Evolutionary conservation across 2,329 filamentous ascomycete species (phyloP).

Genomic region (Fusarium gaditjirri): DNA sequence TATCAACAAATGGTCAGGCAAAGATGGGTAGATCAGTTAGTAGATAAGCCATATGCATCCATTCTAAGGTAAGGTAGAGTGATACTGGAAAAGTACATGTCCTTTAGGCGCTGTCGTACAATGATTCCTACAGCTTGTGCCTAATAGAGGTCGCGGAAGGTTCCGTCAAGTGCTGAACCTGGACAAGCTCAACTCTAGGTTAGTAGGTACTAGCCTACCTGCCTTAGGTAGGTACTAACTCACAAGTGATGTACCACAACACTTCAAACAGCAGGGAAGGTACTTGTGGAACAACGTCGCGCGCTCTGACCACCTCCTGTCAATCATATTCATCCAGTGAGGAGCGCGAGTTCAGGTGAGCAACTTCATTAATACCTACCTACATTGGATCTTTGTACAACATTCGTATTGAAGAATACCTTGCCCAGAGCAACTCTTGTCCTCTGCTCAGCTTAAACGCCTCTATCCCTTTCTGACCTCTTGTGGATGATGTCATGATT

Average conservation of each 20-base stretch:
- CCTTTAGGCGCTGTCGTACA: constrained; percentile 4
- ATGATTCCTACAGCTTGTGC: constrained; percentile 18
- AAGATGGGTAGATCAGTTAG: neutral
- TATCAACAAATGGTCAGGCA: neutral
- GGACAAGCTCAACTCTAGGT: neutral
- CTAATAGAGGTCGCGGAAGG: constrained; percentile 38
- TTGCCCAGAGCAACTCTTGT: neutral
- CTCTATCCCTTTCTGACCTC: neutral
- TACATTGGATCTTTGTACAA: neutral
- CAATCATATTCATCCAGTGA: constrained; percentile 2
- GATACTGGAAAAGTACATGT: neutral
- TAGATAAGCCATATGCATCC: neutral
- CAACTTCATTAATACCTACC: constrained; percentile 30
- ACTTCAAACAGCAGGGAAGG: constrained; percentile 15
- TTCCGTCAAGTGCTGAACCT: constrained; percentile 20
- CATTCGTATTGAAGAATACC: neutral
- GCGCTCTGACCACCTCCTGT: constrained; percentile 30
- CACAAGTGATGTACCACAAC: constrained; percentile 33
- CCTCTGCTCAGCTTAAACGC: neutral
- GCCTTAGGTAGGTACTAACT: too few relatives aligned
- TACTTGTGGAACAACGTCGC: constrained; percentile 26
- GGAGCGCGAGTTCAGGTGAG: constrained; percentile 25
- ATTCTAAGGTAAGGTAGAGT: neutral
- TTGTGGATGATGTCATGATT: constrained; percentile 33
- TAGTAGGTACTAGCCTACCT: too few relatives aligned